These are phyloP conservation scores for Discostella pseudostelligera DNA, from an alignment of 108 stramenopile species.

Conservation along the genomic window DNA sequence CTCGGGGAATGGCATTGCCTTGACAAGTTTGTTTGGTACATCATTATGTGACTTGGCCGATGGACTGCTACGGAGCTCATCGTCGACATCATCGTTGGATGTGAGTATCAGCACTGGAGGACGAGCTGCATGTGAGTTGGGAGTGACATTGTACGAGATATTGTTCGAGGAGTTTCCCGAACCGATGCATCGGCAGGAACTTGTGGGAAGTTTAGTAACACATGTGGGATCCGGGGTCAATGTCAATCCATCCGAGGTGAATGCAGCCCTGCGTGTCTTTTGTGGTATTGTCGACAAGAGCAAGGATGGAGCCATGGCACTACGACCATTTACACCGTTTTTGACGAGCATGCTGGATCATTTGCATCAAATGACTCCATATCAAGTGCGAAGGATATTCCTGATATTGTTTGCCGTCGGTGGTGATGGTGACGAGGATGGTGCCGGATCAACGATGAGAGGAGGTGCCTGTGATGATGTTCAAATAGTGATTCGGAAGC, in stretches of 20 bases:
- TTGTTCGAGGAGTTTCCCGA: conserved; percentile 47
- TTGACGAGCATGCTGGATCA: conserved; percentile 44
- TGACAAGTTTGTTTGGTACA: conserved; percentile 29
- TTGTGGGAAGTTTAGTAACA: conserved; percentile 32
- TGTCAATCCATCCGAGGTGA: conserved; percentile 38
- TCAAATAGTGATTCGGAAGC: conserved; percentile 50
- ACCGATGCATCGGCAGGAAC: conserved; percentile 42
- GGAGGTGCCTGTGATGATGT: conserved; percentile 45
- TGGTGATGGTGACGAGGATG: conserved; percentile 13
- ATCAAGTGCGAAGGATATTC: conserved; percentile 47
- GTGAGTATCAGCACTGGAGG: not conserved
- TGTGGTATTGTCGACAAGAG: conserved; percentile 32
- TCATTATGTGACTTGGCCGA: conserved; percentile 44
- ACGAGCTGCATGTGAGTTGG: conserved; percentile 28
- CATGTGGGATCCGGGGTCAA: conserved; percentile 47
- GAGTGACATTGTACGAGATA: conserved; percentile 38
- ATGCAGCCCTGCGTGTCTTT: conserved; percentile 52
- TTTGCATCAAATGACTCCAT: conserved; percentile 40
- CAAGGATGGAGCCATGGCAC: conserved; percentile 22
- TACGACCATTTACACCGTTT: conserved; percentile 46
- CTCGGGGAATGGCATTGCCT: conserved; percentile 35
- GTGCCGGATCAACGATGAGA: conserved; percentile 7
- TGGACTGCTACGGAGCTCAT: conserved; percentile 27
- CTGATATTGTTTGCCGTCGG: conserved; percentile 45
- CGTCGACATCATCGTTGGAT: not conserved